Base-by-base conservation (phyloP, 2,329 filamentous ascomycete species). In the Colletotrichum cuscutae region DNA sequence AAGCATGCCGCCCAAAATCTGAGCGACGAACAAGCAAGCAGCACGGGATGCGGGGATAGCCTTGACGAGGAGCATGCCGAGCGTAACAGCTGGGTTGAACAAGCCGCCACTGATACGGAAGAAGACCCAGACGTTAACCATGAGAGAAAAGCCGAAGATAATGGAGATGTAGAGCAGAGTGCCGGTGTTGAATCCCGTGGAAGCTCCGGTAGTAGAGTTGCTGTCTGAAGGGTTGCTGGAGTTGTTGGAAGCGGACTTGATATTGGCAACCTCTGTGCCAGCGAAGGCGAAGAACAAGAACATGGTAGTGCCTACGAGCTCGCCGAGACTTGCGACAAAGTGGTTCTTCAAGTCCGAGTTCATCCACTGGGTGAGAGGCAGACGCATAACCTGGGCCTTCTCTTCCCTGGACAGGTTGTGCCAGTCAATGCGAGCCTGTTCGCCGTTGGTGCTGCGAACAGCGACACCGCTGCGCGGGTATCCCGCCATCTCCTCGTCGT, bases 21-120 rank as follows among this genome's bases (percentile, higher is more conserved):
- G 89, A 1, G 88, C 84, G 4, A 83, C 76, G 70, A 89, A 84
- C n/a, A 89, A 78, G 4, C 86, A 80, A 0, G 83, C 65, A 5
- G 84, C 86, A 5, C 89, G 86, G 1, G 85, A 60, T 15, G 83
- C 78, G 7, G 81, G 81, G 37, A 90, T 82, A 3, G 84, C 87
- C 24, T 85, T 85, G 37, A 87, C 84, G 22, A 90, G 80, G 26
- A 85, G 81, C 68, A 90, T 86, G 2, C 85, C 88, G 1, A 90
- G 80, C 0, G 89, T 90, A 24, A 82, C 81, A 11, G 81, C 81
- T 4, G 81, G 81, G 73, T 82, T 82, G 73, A 82, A 82, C 4
- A 82, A 76, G 26, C 81, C 81, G 58, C 81, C 81, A 49, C 81
- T 85, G 46, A 87, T 83, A 56, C 85, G 81, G 76, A 84, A 87